These are phyloP conservation scores for Trametes versicolor DNA, from an alignment of 1,284 basidiomycete species.

Conservation along the genomic window DNA sequence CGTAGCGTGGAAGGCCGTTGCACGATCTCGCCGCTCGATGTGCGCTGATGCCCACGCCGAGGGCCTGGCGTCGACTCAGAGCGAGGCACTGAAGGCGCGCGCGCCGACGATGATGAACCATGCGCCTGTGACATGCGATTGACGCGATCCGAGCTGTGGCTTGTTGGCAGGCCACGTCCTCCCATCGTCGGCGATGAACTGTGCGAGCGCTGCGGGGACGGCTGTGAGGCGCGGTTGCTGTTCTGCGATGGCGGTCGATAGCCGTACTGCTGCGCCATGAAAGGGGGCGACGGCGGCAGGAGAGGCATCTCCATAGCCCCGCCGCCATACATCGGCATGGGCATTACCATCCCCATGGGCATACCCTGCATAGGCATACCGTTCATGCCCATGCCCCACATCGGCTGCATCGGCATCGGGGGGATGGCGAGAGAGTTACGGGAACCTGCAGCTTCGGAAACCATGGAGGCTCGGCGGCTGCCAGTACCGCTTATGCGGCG, in stretches of 20 bases:
- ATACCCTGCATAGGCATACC: slow-evolving; percentile 40
- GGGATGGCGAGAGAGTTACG: slow-evolving; percentile 32
- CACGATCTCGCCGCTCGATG: slow-evolving; percentile 34
- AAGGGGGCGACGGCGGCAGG: slow-evolving; percentile 77
- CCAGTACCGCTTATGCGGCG: slow-evolving; percentile 42
- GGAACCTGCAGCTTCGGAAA: slow-evolving; percentile 45
- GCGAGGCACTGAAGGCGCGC: slow-evolving; percentile 29
- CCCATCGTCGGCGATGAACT: slow-evolving; percentile 42
- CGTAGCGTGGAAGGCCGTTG: slow-evolving; percentile 18
- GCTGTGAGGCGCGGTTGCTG: slow-evolving; percentile 27
- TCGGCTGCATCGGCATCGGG: slow-evolving; percentile 28
- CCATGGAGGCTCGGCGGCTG: slow-evolving; percentile 56
- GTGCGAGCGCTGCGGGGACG: slow-evolving; percentile 39
- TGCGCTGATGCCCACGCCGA: slow-evolving; percentile 30
- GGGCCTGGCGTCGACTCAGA: slow-evolving; percentile 29
- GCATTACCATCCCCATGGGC: slow-evolving; percentile 46
- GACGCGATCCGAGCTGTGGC: slow-evolving; percentile 37
- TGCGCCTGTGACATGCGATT: slow-evolving; percentile 30
- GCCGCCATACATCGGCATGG: slow-evolving; percentile 47
- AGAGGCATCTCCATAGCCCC: slow-evolving; percentile 67
- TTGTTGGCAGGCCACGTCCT: slow-evolving; percentile 30
- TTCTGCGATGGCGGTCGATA: slow-evolving; percentile 33
- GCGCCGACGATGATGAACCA: slow-evolving; percentile 21
- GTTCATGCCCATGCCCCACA: slow-evolving; percentile 36
- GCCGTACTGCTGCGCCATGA: slow-evolving; percentile 73